Evolutionary conservation across 2,329 filamentous ascomycete genomes (phyloP).

Genomic region (Calonectria crousiana): DNA sequence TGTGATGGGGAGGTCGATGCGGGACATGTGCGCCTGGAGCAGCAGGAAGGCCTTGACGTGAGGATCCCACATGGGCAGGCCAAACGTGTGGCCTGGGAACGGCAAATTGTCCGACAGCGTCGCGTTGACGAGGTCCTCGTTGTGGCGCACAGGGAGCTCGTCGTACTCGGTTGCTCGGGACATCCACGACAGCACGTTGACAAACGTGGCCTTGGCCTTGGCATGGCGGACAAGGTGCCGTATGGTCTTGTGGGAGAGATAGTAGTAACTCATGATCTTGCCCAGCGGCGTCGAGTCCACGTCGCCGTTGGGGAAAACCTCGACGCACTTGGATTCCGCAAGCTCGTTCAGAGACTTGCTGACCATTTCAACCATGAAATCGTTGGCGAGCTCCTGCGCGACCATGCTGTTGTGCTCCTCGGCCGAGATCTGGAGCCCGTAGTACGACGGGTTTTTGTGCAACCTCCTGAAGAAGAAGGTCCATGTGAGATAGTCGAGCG

Average conservation of each 20-base stretch:
- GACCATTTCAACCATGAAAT: conserved; percentile 95
- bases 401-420: conserved; percentile 91
- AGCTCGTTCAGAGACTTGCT: conserved; percentile 87
- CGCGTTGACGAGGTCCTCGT: conserved; percentile 96
- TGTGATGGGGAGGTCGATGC: conserved; percentile 91
- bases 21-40: conserved; percentile 94
- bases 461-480: conserved; percentile 98
- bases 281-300: conserved; percentile 91
- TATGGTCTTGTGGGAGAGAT: conserved; percentile 94
- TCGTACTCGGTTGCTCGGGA: conserved; percentile 95
- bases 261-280: conserved; percentile 99
- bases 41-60: conserved; percentile 97
- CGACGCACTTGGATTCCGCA: conserved; percentile 85
- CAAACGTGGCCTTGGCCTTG: conserved; percentile 80
- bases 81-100: conserved; percentile 68
- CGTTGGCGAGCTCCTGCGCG: conserved; percentile 89
- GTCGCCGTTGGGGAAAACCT: conserved; percentile 86
- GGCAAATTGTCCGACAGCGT: conserved; percentile 88
- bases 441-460: conserved; percentile 99
- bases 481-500: conserved; percentile 97
- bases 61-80: conserved; percentile 96
- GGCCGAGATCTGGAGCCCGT: conserved; percentile 91
- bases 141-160: conserved; percentile 96
- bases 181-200: conserved; percentile 92
- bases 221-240: conserved; percentile 84